phyloP scores from a whole-genome alignment of 2,329 filamentous ascomycete species.

The Cordyceps cicadae region DNA sequence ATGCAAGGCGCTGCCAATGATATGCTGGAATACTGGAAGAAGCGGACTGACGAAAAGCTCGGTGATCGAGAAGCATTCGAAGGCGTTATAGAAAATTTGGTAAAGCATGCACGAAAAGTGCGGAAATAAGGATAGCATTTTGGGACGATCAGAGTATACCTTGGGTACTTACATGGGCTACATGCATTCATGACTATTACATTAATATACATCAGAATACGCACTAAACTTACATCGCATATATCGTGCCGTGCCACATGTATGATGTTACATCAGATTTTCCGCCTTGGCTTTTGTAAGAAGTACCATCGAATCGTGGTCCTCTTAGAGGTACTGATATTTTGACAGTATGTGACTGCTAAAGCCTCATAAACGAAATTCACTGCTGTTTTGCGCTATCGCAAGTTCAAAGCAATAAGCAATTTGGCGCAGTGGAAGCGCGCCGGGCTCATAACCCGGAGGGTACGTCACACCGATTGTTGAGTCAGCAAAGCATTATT shows the following conservation, averaged over 20 bases:
- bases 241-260: too few relatives aligned
- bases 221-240: not conserved
- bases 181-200: not conserved
- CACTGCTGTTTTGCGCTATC: not conserved
- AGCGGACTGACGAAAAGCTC: slow-evolving; percentile 74
- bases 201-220: not conserved
- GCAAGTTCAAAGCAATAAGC: slow-evolving; percentile 12
- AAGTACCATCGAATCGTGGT: too few relatives aligned
- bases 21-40: slow-evolving; percentile 81
- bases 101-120: slow-evolving; percentile 81
- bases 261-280: too few relatives aligned
- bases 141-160: not conserved
- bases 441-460: slow-evolving; percentile 21
- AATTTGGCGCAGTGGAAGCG: slow-evolving; percentile 20
- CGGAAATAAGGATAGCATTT: slow-evolving; percentile 49
- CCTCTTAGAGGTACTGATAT: too few relatives aligned
- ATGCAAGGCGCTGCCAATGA: slow-evolving; percentile 65
- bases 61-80: slow-evolving; percentile 92
- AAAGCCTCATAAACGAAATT: not conserved
- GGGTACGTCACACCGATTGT: not conserved
- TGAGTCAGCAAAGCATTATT: not conserved
- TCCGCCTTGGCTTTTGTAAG: too few relatives aligned
- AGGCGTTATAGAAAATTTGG: slow-evolving; percentile 91
- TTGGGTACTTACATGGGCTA: slow-evolving; percentile 4
- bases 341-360: too few relatives aligned